Conservation (phyloP, 257 asterid genomes). For the Solanum okadae region DNA sequence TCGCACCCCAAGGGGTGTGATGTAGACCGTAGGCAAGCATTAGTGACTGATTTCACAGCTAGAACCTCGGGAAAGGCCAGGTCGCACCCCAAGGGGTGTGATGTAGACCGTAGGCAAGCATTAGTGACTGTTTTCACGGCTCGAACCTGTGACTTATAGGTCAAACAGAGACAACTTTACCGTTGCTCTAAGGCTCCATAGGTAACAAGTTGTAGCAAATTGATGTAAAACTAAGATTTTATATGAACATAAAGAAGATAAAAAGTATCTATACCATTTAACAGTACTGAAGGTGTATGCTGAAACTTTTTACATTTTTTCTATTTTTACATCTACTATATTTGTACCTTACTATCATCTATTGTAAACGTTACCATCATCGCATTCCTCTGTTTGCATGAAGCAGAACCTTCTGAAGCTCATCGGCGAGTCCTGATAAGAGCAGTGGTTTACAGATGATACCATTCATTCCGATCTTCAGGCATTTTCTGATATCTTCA, state of each 20-base stretch:
- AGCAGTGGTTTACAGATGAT: constrained; percentile 63
- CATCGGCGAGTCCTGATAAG: constrained; percentile 50
- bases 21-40: neutral
- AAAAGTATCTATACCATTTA: constrained; percentile 26
- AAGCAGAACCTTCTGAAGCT: constrained; percentile 48
- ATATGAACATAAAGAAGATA: neutral
- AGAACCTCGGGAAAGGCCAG: neutral
- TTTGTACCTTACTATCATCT: neutral
- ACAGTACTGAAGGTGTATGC: constrained; percentile 14
- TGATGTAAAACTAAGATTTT: neutral
- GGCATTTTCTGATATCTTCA: constrained; percentile 36
- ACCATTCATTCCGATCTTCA: constrained; percentile 72
- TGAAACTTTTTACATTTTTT: neutral
- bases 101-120: neutral
- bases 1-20: neutral
- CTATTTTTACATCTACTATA: neutral
- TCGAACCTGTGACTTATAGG: neutral
- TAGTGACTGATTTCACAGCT: no score
- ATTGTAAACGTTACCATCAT: neutral
- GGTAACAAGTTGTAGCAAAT: neutral
- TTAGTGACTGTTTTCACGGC: neutral
- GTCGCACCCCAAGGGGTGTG: neutral
- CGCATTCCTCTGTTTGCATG: constrained; percentile 35
- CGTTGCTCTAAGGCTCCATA: no score
- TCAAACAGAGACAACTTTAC: neutral